Evolutionary conservation across 306 rosid species (phyloP), one percentile per base, ranked within the genome.

Genomic region (Parietaria judaica): DNA sequence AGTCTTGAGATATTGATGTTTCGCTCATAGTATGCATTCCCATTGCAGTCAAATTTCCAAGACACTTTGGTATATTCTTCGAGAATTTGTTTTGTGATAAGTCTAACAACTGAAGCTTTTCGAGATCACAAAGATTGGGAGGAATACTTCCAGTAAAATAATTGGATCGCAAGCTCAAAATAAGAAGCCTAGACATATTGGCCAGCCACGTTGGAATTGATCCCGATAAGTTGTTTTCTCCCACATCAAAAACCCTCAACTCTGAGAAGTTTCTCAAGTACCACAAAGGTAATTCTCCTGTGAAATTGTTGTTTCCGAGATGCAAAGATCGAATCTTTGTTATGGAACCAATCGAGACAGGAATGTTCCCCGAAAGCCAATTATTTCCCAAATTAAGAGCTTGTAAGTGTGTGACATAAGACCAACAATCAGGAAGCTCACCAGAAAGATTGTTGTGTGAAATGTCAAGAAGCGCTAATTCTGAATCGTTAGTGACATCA

Each of bases 181-280:
- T 7, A 10, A 4, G 36, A 64, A 67, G 51, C 14, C 9, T 38
- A 5, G 36, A 3, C 14, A 56, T 16, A 0, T 17, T 10, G 6
- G 69, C 73, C 34, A 61, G 5, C 72, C 72, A 72, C 1, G 36
- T 5, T 2, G 71, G 64, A 31, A 67, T 13, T 8, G n/a, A 11
- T 4, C 73, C 57, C 7, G 51, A 73, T 4, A 73, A 47, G 11
- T 56, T 31, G 57, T 73, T 73, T 12, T 51, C 55, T 31, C 58
- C 61, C 4, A 67, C 36, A 67, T 67, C 69, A 11, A 73, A 3
- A 56, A 51, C 23, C 12, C 0, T n/a, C 10, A 73, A 44, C 0
- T 1, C 9, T 8, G 0, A 15, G 41, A 54, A 67, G 7, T 50
- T 49, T 41, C 45, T 8, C 23, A 62, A 9, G 52, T 23, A 23